Conservation (phyloP, 371 early-diverging fungal species). For the Circinella umbellata region DNA sequence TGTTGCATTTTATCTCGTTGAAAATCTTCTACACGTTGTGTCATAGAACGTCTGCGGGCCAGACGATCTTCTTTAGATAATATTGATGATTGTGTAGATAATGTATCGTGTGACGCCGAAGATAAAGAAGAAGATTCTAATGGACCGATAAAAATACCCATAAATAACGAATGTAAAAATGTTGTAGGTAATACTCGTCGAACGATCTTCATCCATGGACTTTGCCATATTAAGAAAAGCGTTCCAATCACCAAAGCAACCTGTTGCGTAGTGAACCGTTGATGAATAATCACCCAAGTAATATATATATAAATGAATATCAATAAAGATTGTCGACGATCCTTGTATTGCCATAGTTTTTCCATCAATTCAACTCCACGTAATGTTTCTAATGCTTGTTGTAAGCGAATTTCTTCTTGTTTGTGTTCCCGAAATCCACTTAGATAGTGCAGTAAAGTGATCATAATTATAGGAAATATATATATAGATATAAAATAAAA, state of each 20-base stretch:
- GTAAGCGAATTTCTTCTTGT: slow-evolving; percentile 1
- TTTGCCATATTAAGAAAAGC: slow-evolving; percentile 5
- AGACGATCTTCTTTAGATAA: background rate
- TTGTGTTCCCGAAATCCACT: slow-evolving; percentile 6
- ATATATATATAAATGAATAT: slow-evolving; percentile 14
- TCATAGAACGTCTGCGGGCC: slow-evolving; percentile 1
- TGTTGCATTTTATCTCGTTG: slow-evolving; percentile 15
- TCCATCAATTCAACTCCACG: slow-evolving; percentile 11
- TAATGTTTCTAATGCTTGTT: slow-evolving; percentile 21
- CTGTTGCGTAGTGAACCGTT: slow-evolving; percentile 10
- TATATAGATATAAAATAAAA: slow-evolving; percentile 4
- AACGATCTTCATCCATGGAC: background rate
- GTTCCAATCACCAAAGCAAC: slow-evolving; percentile 16
- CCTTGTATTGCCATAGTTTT: slow-evolving; percentile 7
- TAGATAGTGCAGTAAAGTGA: background rate
- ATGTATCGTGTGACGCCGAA: background rate
- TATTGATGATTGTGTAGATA: background rate
- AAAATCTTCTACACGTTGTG: slow-evolving; percentile 19
- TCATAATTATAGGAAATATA: background rate
- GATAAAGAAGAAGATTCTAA: background rate
- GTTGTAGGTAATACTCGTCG: slow-evolving; percentile 11
- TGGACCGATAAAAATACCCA: slow-evolving; percentile 19
- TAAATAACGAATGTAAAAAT: slow-evolving; percentile 19
- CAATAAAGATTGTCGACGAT: slow-evolving; percentile 5
- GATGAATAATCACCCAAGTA: slow-evolving; percentile 18